A percentile compares a stretch with the other conserved stretches of the same genome.
These are phyloP conservation scores for Acidiella bohemica DNA, from an alignment of 495 filamentous ascomycete species.

Conservation along the genomic window DNA sequence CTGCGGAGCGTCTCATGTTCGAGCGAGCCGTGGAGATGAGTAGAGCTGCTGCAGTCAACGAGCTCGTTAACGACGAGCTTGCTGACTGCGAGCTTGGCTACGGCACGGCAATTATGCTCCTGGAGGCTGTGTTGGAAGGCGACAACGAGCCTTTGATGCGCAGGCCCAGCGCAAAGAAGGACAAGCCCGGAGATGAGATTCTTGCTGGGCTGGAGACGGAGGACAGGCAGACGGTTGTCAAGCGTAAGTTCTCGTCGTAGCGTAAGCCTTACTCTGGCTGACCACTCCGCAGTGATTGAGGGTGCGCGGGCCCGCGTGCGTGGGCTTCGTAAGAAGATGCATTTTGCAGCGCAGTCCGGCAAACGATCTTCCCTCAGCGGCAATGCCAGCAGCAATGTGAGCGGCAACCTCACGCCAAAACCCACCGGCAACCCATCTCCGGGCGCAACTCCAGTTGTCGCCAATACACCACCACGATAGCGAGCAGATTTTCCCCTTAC, in stretches of 20 bases:
- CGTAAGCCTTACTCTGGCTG: not conserved
- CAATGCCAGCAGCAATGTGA: too few species aligned
- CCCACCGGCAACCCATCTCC: constrained; percentile 6
- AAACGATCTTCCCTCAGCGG: constrained; percentile 24
- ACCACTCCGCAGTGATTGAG: constrained; percentile 25
- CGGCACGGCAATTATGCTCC: constrained; percentile 76
- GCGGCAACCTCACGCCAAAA: constrained; percentile 14
- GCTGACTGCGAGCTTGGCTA: constrained; percentile 85
- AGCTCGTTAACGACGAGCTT: constrained; percentile 83
- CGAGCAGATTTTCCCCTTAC: not conserved
- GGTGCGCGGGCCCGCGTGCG: constrained; percentile 24
- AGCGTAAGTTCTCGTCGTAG: constrained; percentile 22
- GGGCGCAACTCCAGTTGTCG: constrained; percentile 1
- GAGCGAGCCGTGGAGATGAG: constrained; percentile 96
- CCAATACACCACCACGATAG: constrained; percentile 14
- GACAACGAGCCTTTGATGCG: constrained; percentile 47
- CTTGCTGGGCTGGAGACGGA: constrained; percentile 30
- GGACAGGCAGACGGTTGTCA: constrained; percentile 31
- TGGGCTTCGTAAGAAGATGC: constrained; percentile 28
- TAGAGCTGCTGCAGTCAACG: constrained; percentile 81
- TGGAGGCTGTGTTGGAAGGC: constrained; percentile 83
- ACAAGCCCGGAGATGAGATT: constrained; percentile 22
- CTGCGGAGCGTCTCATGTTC: constrained; percentile 95
- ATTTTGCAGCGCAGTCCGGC: constrained; percentile 19
- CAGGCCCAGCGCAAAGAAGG: constrained; percentile 20